Evolutionary conservation across 2,329 filamentous ascomycete species (phyloP).

Genomic region (Venturia oleaginea): DNA sequence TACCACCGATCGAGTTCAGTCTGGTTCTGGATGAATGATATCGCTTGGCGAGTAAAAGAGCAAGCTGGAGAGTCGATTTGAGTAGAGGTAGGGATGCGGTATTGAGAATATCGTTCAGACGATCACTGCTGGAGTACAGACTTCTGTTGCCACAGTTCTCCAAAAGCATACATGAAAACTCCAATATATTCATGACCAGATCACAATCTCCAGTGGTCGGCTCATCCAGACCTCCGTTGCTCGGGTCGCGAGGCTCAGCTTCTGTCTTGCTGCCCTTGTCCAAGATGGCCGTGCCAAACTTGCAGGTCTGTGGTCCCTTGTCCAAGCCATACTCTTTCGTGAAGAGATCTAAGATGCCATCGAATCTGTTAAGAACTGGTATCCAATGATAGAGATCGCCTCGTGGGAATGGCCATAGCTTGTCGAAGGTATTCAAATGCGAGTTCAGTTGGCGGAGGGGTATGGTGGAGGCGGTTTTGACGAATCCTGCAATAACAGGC

Average conservation of each 20-base stretch:
- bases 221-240: conserved; percentile 47
- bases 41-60: conserved; percentile 78
- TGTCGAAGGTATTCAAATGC: conserved; percentile 71
- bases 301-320: conserved; percentile 68
- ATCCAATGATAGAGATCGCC: conserved; percentile 99
- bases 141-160: conserved; percentile 96
- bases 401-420: conserved; percentile 87
- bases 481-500: conserved; percentile 75
- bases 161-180: conserved; percentile 78
- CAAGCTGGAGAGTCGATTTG: conserved; percentile 67
- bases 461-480: conserved; percentile 57
- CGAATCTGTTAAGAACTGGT: conserved; percentile 83
- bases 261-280: conserved; percentile 43
- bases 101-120: conserved; percentile 81
- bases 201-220: conserved; percentile 60
- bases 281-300: conserved; percentile 61
- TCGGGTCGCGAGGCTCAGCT: conserved; percentile 27
- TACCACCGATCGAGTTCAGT: conserved; percentile 53
- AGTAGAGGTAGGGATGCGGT: conserved; percentile 75
- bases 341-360: conserved; percentile 75
- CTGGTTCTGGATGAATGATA: conserved; percentile 86
- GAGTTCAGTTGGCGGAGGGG: conserved; percentile 69
- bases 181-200: conserved; percentile 69
- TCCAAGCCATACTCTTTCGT: conserved; percentile 71
- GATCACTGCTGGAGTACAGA: conserved; percentile 87